These are phyloP conservation scores for Quercus lobata DNA, from an alignment of 331 rosid genomes.

Conservation along the genomic window DNA sequence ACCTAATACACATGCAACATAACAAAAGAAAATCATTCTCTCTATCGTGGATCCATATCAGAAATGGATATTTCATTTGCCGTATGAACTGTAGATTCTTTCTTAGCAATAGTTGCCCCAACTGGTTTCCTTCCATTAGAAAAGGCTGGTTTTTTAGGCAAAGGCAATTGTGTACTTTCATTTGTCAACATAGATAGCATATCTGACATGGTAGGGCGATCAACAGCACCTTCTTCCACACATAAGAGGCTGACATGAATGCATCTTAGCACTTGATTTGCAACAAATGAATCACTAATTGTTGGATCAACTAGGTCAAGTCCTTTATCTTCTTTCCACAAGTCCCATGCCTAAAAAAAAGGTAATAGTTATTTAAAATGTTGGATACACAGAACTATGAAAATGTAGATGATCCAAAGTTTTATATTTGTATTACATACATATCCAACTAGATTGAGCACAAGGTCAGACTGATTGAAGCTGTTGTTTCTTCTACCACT, in stretches of 20 bases:
- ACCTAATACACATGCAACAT: too few relatives aligned
- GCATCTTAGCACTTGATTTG: constrained; percentile 13
- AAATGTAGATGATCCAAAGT: not conserved
- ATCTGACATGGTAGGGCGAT: constrained; percentile 2
- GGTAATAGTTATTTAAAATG: not conserved
- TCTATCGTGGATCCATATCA: constrained; percentile 7
- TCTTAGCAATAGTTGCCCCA: not conserved
- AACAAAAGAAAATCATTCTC: too few relatives aligned
- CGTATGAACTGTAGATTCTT: not conserved
- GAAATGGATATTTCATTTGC: constrained; percentile 5
- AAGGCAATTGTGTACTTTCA: not conserved
- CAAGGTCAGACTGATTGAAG: not conserved
- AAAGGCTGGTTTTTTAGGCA: constrained; percentile 4
- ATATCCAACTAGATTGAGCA: constrained; percentile 9
- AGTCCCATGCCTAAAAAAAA: constrained; percentile 15
- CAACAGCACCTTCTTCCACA: not conserved
- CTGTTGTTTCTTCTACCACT: constrained; percentile 8
- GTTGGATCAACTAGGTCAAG: constrained; percentile 13
- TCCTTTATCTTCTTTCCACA: constrained; percentile 13
- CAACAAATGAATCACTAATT: not conserved
- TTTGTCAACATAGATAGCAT: not conserved
- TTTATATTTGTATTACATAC: not conserved
- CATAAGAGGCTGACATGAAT: constrained; percentile 21
- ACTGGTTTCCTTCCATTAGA: not conserved
- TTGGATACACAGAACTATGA: not conserved